Base-by-base conservation (phyloP, 345 rosid species). In the Theobroma cacao region DNA sequence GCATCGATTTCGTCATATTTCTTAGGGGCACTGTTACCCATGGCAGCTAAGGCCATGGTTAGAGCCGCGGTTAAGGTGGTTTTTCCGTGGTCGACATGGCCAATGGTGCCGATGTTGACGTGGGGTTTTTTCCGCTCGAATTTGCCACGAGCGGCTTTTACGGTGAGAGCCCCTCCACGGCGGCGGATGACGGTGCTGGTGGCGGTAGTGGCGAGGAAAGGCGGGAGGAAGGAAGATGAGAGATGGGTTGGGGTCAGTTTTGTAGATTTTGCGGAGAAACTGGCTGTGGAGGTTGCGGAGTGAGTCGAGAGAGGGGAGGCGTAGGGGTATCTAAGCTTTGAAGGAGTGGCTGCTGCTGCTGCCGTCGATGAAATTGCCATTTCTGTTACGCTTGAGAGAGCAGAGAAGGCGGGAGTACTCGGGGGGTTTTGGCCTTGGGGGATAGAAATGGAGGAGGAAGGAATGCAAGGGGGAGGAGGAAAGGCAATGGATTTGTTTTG, bases 71-170 rank as follows among this genome's bases (percentile, higher is more conserved):
- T 96, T 50, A 92, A 79, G 30, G 99, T 92, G 18, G 98, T 96
- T 83, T 96, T 92, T 17, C 98, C 99, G 59, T 92, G 99, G 94
- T 96, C 98, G 68, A 94, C 98, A 31, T 92, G 98, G 38, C 99
- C 99, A 31, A 94, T 96, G 3, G 98, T 92, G 6, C 97, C 97
- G 75, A 96, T 89, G 87, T 96, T 94, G 67, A 96, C 87, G 33
- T 92, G 99, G 72, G 97, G 97, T 45, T 96, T 96, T 84, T 92
- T 92, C 41, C 99, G 77, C 91, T 97, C 99, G 90, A 96, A 94
- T 67, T 94, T 96, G 2, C 93, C 99, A 52, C 92, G 90, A 53
- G 98, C 98, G 10, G 97, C 98, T 12, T 91, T 93, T 31, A 92
- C 92, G 4, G 91, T 83, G 77, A 92, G 81, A 1, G 89, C 55